Conservation (phyloP, 345 rosid genomes). For the Stellera chamaejasme region DNA sequence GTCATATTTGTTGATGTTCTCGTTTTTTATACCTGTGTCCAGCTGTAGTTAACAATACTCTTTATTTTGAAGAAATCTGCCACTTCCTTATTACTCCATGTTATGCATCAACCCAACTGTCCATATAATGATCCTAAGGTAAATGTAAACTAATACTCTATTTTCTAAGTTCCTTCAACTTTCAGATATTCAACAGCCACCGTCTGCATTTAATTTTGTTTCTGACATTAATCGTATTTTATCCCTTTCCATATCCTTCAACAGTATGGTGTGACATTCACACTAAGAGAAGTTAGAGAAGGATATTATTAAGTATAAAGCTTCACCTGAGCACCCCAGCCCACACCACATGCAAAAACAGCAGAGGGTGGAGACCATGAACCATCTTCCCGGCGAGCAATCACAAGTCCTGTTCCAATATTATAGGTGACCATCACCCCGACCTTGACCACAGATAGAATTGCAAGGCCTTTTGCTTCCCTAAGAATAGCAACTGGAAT, state of each 20-base stretch:
- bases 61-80: too few species aligned
- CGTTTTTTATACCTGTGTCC: too few species aligned
- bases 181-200: too few species aligned
- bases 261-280: conserved; percentile 1
- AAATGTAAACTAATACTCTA: too few species aligned
- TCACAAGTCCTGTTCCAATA: conserved; percentile 83
- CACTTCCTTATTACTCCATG: too few species aligned
- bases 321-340: conserved; percentile 98
- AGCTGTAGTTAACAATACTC: too few species aligned
- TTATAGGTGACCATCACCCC: conserved; percentile 88
- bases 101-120: too few species aligned
- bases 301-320: neutral
- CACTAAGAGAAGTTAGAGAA: neutral
- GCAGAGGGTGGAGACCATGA: conserved; percentile 99
- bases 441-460: conserved; percentile 70
- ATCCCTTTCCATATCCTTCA: neutral
- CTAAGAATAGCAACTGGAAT: conserved; percentile 76
- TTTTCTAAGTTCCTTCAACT: too few species aligned
- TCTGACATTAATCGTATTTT: too few species aligned
- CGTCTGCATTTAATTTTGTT: too few species aligned
- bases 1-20: too few species aligned
- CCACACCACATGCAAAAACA: conserved; percentile 81
- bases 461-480: conserved; percentile 91
- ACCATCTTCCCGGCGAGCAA: conserved; percentile 86
- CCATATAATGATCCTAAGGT: too few species aligned